Conservation (phyloP, 2,329 filamentous ascomycete species). For the Ascocoryne sarcoides region DNA sequence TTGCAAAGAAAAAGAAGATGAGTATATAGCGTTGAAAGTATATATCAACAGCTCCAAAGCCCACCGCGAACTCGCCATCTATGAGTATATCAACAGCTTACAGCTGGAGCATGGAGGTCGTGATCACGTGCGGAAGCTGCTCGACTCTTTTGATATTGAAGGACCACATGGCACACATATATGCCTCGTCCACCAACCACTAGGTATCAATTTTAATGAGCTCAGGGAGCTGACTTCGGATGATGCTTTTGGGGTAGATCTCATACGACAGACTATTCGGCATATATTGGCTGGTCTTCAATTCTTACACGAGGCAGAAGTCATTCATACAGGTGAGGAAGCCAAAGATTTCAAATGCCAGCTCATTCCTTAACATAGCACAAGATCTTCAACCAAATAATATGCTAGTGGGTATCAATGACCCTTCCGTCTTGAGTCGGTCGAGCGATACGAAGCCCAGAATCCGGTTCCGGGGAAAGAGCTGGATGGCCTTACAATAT, state of each 20-base stretch:
- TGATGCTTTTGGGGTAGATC: conserved; percentile 28
- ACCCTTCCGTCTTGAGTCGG: no score
- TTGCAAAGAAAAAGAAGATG: no score
- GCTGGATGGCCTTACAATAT: conserved; percentile 33
- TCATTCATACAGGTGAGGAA: conserved; percentile 39
- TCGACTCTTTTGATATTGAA: conserved; percentile 32
- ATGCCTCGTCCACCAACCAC: conserved; percentile 33
- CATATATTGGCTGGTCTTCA: conserved; percentile 37
- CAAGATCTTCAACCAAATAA: conserved; percentile 40
- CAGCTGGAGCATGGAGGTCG: conserved; percentile 28
- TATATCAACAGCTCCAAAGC: no score
- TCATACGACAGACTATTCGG: conserved; percentile 31
- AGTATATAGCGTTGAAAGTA: no score
- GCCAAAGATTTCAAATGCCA: no score
- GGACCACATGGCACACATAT: conserved; percentile 31
- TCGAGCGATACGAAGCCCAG: conserved; percentile 31
- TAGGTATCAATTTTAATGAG: conserved; percentile 34
- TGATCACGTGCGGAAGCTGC: conserved; percentile 26
- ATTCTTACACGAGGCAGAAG: conserved; percentile 37
- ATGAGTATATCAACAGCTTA: conserved; percentile 30
- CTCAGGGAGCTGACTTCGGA: conserved; percentile 35
- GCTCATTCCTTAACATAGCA: no score
- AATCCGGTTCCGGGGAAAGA: conserved; percentile 36
- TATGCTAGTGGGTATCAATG: no score
- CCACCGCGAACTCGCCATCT: conserved; percentile 35